Conservation (phyloP, 1,139 yeast genomes). For the Arxiozyma telluris region DNA sequence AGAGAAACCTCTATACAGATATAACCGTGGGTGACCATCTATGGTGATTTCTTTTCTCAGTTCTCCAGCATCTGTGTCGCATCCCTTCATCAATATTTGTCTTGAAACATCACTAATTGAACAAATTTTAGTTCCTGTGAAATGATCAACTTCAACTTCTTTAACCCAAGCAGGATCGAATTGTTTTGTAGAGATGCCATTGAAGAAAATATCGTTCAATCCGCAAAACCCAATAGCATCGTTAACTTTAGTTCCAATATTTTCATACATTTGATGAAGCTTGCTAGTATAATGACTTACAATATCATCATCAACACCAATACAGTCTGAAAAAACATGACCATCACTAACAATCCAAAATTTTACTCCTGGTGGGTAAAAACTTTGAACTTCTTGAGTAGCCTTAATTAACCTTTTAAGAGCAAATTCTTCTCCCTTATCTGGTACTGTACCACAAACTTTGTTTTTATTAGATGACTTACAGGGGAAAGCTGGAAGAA, state of each 20-base stretch:
- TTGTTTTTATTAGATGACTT: slow-evolving; percentile 49
- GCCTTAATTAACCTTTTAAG: slow-evolving; percentile 31
- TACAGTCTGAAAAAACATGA: slow-evolving; percentile 58
- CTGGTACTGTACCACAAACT: slow-evolving; percentile 45
- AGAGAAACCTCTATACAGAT: slow-evolving; percentile 48
- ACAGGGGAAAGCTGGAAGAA: slow-evolving; percentile 58
- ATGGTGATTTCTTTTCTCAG: slow-evolving; percentile 31
- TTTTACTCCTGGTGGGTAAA: slow-evolving; percentile 49
- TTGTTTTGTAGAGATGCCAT: slow-evolving; percentile 20
- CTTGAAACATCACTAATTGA: slow-evolving; percentile 33
- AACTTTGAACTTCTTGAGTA: slow-evolving; percentile 28
- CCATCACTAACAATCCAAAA: slow-evolving; percentile 56
- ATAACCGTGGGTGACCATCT: slow-evolving; percentile 43
- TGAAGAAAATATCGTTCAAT: slow-evolving; percentile 33
- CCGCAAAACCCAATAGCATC: slow-evolving; percentile 35
- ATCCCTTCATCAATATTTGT: slow-evolving; percentile 34
- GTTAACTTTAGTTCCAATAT: slow-evolving; percentile 24
- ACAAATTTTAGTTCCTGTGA: slow-evolving; percentile 33
- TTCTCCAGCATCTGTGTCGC: slow-evolving; percentile 36
- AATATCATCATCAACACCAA: slow-evolving; percentile 44
- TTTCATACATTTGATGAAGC: slow-evolving; percentile 36
- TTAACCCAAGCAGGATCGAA: slow-evolving; percentile 27
- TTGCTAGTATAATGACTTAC: slow-evolving; percentile 42
- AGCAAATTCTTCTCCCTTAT: slow-evolving; percentile 38
- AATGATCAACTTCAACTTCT: slow-evolving; percentile 27